These are phyloP conservation scores for Blastomyces silverae DNA, from an alignment of 2,329 filamentous ascomycete species.

Conservation along the genomic window DNA sequence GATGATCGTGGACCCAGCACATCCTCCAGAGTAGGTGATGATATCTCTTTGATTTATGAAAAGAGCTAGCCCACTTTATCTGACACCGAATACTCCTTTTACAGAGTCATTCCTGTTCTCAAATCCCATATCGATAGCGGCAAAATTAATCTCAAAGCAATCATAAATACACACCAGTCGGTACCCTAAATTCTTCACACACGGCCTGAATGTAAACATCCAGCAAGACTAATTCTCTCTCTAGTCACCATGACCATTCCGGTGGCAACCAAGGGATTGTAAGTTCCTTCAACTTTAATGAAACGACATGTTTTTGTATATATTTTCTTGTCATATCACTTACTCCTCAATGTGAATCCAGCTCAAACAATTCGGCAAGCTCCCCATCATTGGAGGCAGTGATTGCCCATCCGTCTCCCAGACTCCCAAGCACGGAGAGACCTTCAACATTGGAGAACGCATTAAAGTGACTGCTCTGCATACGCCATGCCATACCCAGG, in stretches of 20 bases:
- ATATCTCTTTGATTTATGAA: neutral
- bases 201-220: neutral
- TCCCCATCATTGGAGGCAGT: slow-evolving; percentile 67
- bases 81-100: neutral
- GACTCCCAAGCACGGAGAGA: slow-evolving; percentile 67
- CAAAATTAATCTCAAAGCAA: slow-evolving; percentile 74
- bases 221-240: neutral
- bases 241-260: slow-evolving; percentile 86
- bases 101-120: slow-evolving; percentile 57
- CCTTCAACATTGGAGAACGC: slow-evolving; percentile 70
- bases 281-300: slow-evolving; percentile 24
- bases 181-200: slow-evolving; percentile 36
- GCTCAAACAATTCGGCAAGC: slow-evolving; percentile 51
- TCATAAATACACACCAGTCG: slow-evolving; percentile 97
- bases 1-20: slow-evolving; percentile 47
- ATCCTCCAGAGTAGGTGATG: slow-evolving; percentile 44
- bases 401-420: slow-evolving; percentile 72
- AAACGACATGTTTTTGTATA: slow-evolving; percentile 8
- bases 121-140: slow-evolving; percentile 65
- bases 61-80: neutral
- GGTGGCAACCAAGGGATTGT: slow-evolving; percentile 84
- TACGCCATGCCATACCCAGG: slow-evolving; percentile 95
- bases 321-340: slow-evolving; percentile 1
- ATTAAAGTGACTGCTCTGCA: slow-evolving; percentile 83
- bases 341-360: slow-evolving; percentile 25